phyloP scores from a whole-genome alignment of 805 yeast species.

The Priceomyces fermenticarens region DNA sequence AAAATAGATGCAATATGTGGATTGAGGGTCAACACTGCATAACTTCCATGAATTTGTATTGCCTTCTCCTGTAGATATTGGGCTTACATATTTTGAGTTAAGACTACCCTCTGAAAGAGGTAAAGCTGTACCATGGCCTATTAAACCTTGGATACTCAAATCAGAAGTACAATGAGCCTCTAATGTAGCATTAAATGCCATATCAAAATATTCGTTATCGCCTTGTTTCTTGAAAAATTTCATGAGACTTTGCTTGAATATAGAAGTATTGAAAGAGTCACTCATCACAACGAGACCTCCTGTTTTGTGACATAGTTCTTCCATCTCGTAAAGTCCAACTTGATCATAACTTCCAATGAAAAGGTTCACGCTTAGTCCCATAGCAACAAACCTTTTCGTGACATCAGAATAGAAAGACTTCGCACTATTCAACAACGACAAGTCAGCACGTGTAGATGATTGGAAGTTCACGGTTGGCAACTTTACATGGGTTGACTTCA shows the following conservation, averaged over 20 bases:
- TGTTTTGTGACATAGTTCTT: slow-evolving; percentile 50
- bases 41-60: slow-evolving; percentile 59
- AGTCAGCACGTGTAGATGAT: slow-evolving; percentile 29
- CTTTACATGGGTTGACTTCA: slow-evolving; percentile 34
- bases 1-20: slow-evolving; percentile 57
- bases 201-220: slow-evolving; percentile 36
- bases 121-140: slow-evolving; percentile 61
- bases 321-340: slow-evolving; percentile 67
- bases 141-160: slow-evolving; percentile 53
- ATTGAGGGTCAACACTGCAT: slow-evolving; percentile 53
- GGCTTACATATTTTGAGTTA: slow-evolving; percentile 26
- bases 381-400: slow-evolving; percentile 44
- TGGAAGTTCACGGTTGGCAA: slow-evolving; percentile 31
- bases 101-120: slow-evolving; percentile 21
- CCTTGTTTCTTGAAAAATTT: slow-evolving; percentile 44
- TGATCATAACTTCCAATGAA: slow-evolving; percentile 70
- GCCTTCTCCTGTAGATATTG: slow-evolving; percentile 43
- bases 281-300: slow-evolving; percentile 64
- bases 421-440: slow-evolving; percentile 33
- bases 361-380: slow-evolving; percentile 55
- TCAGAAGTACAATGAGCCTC: slow-evolving; percentile 53
- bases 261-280: slow-evolving; percentile 65
- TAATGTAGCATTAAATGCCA: slow-evolving; percentile 59
- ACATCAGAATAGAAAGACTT: slow-evolving; percentile 46
- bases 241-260: slow-evolving; percentile 62